These are phyloP conservation scores for Backusella australiensis DNA, from an alignment of 192 early-diverging fungal species.

Conservation along the genomic window DNA sequence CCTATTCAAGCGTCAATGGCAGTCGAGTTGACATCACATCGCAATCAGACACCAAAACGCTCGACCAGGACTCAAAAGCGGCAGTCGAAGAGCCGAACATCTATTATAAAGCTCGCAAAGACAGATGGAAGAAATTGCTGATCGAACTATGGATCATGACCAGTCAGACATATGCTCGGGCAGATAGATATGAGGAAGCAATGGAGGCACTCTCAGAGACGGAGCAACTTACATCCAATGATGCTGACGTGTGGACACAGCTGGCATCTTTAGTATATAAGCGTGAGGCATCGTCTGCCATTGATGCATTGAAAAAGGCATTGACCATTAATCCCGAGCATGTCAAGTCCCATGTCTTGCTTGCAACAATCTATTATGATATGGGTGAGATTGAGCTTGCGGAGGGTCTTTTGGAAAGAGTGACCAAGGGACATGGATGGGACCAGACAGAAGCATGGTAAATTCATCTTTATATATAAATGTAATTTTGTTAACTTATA, in stretches of 20 bases:
- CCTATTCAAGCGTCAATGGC: neutral
- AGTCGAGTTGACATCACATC: neutral
- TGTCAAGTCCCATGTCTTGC: neutral
- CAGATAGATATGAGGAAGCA: neutral
- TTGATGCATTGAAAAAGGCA: constrained; percentile 23
- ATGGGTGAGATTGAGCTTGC: constrained; percentile 3
- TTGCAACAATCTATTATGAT: neutral
- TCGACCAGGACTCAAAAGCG: neutral
- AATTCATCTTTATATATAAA: too few relatives aligned
- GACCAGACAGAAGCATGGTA: constrained; percentile 19
- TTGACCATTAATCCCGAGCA: constrained; percentile 1
- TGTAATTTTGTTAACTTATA: neutral
- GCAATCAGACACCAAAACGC: neutral
- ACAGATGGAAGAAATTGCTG: constrained; percentile 31
- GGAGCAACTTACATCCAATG: neutral
- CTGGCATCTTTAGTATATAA: constrained; percentile 38
- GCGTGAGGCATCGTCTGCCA: constrained; percentile 40
- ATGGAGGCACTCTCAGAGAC: neutral
- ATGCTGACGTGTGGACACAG: constrained; percentile 34
- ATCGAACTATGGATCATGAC: constrained; percentile 48
- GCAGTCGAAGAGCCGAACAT: neutral
- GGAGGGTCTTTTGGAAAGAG: neutral
- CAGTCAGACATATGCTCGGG: neutral
- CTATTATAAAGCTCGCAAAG: neutral
- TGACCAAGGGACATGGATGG: constrained; percentile 6